Percentiles rank a stretch among this genome's conserved stretches.
phyloP scores from a whole-genome alignment of 345 rosid species.

The Toxicodendron radicans region DNA sequence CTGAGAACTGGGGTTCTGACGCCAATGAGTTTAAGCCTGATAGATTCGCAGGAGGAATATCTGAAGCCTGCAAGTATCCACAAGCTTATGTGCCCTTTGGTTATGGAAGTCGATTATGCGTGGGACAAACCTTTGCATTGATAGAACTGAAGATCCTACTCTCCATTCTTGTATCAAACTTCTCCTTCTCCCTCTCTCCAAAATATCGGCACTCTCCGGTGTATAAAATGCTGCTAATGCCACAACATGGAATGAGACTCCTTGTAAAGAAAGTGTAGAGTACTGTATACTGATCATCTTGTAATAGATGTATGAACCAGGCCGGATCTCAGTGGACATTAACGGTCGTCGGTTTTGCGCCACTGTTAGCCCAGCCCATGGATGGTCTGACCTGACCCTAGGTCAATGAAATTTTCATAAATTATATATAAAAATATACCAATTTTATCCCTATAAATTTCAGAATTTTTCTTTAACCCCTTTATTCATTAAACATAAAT shows the following conservation, averaged over 20 bases:
- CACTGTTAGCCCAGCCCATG: too few relatives aligned
- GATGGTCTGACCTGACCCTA: too few relatives aligned
- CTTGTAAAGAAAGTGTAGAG: slow-evolving; percentile 17
- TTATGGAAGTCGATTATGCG: slow-evolving; percentile 32
- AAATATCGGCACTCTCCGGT: slow-evolving; percentile 39
- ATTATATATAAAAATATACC: too few relatives aligned
- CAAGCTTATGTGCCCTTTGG: slow-evolving; percentile 39
- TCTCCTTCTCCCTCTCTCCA: slow-evolving; percentile 28
- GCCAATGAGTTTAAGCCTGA: slow-evolving; percentile 48
- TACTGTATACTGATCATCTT: too few relatives aligned
- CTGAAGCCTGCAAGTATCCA: slow-evolving; percentile 39
- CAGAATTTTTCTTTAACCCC: too few relatives aligned
- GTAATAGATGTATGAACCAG: too few relatives aligned
- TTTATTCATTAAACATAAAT: too few relatives aligned
- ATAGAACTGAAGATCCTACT: slow-evolving; percentile 31
- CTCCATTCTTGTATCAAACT: slow-evolving; percentile 29
- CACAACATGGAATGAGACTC: slow-evolving; percentile 26
- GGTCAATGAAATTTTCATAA: too few relatives aligned
- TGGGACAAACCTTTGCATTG: slow-evolving; percentile 43
- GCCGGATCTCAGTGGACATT: too few relatives aligned
- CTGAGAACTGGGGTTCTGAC: slow-evolving; percentile 43
- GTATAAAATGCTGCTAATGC: slow-evolving; percentile 24
- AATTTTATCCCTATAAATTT: too few relatives aligned
- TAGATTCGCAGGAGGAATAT: slow-evolving; percentile 36
- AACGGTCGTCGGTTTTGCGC: too few relatives aligned